These are phyloP conservation scores for Blyttiomyces sp. DNA, from an alignment of 371 early-diverging fungal genomes.

Conservation along the genomic window DNA sequence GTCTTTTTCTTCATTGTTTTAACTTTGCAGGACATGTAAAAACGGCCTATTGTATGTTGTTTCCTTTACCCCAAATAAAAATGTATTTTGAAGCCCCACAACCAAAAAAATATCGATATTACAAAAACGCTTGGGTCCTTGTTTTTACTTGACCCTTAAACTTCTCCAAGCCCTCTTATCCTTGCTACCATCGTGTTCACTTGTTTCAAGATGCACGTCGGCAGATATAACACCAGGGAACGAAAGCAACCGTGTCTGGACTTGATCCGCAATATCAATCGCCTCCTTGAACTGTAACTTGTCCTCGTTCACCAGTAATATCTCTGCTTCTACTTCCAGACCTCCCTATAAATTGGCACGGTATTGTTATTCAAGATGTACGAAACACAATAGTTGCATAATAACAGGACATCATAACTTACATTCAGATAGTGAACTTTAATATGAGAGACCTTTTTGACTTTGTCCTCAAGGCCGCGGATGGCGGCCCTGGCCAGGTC, in stretches of 20 bases:
- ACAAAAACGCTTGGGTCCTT: too few species aligned
- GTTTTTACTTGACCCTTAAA: too few species aligned
- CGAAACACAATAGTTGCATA: background rate
- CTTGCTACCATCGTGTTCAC: slow-evolving; percentile 9
- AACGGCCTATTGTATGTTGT: too few species aligned
- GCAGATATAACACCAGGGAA: slow-evolving; percentile 18
- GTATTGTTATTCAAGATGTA: background rate
- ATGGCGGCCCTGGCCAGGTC: slow-evolving; percentile 8
- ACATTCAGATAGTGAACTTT: slow-evolving; percentile 21
- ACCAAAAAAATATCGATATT: too few species aligned
- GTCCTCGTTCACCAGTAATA: slow-evolving; percentile 3
- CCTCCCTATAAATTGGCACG: slow-evolving; percentile 1
- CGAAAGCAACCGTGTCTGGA: slow-evolving; percentile 2
- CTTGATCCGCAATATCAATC: slow-evolving; percentile 8
- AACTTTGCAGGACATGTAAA: too few species aligned
- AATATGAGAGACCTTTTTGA: slow-evolving; percentile 18
- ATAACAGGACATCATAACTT: too few species aligned
- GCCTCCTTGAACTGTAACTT: slow-evolving; percentile 9
- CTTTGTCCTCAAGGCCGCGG: slow-evolving; percentile 11
- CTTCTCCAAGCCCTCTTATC: too few species aligned
- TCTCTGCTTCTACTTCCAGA: slow-evolving; percentile 20
- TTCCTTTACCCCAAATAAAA: too few species aligned
- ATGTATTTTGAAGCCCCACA: too few species aligned
- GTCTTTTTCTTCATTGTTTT: too few species aligned
- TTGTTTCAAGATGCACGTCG: slow-evolving; percentile 26